Evolutionary conservation across 257 asterid genomes (phyloP).

Genomic region (Forsythia suspensa): DNA sequence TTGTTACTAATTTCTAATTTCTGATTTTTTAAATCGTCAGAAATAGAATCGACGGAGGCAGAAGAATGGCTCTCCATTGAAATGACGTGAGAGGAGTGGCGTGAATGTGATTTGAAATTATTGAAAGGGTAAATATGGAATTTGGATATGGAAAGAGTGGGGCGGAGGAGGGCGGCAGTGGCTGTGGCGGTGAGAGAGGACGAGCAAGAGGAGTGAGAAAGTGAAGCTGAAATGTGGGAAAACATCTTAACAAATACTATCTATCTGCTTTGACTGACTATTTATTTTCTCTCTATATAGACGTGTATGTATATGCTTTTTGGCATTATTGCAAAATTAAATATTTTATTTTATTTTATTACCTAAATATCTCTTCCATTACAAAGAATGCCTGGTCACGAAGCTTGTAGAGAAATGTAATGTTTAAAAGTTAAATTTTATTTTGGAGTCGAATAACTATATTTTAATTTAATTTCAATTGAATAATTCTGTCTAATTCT

Average conservation of each 20-base stretch:
- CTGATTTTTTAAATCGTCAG: conserved; percentile 65
- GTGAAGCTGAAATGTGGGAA: conserved; percentile 47
- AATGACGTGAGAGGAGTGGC: conserved; percentile 32
- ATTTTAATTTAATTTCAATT: too few species aligned
- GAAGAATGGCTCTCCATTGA: conserved; percentile 58
- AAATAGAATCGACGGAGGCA: conserved; percentile 59
- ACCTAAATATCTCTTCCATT: too few species aligned
- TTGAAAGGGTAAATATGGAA: conserved; percentile 34
- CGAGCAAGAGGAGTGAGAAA: conserved; percentile 35
- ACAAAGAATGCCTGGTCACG: too few species aligned
- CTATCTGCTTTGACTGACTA: conserved; percentile 7
- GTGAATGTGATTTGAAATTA: conserved; percentile 32
- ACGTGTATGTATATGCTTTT: neutral
- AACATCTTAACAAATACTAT: conserved; percentile 23
- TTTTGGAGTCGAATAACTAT: too few species aligned
- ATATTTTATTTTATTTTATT: too few species aligned
- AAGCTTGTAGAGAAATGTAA: too few species aligned
- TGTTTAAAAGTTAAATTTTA: too few species aligned
- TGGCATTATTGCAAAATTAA: too few species aligned
- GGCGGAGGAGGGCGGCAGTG: conserved; percentile 34
- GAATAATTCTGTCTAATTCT: too few species aligned
- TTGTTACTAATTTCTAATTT: conserved; percentile 30
- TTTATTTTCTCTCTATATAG: neutral
- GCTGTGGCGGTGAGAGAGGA: conserved; percentile 35
- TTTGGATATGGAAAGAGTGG: conserved; percentile 23